These are phyloP conservation scores for Tephrocybe sp. DNA, from an alignment of 768 basidiomycete species.

Conservation along the genomic window DNA sequence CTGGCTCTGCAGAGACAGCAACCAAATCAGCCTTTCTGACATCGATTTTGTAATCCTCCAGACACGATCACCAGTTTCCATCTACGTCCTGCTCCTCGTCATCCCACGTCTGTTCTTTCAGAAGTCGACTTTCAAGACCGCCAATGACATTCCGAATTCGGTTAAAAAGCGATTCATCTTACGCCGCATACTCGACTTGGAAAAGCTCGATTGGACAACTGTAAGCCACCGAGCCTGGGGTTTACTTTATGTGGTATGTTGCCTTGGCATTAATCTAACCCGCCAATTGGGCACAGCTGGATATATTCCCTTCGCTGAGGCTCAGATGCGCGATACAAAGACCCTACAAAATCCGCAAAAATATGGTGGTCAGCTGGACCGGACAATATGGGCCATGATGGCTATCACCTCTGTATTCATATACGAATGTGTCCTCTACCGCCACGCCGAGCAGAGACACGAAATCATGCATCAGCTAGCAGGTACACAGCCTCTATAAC, in stretches of 20 bases:
- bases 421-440: slow-evolving; percentile 3
- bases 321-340: not conserved
- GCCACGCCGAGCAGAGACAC: not conserved
- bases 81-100: not conserved
- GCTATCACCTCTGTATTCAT: not conserved
- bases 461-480: slow-evolving; percentile 5
- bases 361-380: not conserved
- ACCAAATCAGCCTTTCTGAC: not conserved
- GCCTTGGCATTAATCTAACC: not conserved
- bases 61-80: not conserved
- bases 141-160: not conserved
- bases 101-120: not conserved
- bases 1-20: not conserved
- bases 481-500: not conserved
- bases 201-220: not conserved
- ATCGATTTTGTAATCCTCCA: not conserved
- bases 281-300: not conserved
- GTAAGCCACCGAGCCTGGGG: not conserved
- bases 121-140: not conserved
- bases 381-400: not conserved
- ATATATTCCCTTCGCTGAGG: not conserved
- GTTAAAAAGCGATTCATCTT: not conserved
- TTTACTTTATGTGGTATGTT: not conserved
- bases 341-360: not conserved
- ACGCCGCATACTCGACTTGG: not conserved